Percentiles rank a stretch among this genome's conserved stretches.
These are phyloP conservation scores for Staphylotrichum tortipilum DNA, from an alignment of 495 filamentous ascomycete species.

Conservation along the genomic window DNA sequence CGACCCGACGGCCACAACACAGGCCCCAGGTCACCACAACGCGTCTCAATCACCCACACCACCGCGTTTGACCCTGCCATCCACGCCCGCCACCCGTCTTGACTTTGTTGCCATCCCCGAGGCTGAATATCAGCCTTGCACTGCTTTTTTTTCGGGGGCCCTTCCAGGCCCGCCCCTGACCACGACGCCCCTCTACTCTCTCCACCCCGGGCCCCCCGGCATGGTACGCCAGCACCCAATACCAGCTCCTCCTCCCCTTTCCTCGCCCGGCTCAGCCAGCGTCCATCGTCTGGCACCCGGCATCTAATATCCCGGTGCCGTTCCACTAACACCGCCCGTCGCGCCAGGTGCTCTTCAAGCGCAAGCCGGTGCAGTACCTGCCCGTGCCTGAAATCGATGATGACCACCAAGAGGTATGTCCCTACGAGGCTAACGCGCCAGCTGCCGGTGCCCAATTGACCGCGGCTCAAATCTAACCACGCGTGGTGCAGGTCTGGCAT, in stretches of 20 bases:
- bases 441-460: constrained; percentile 3
- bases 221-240: constrained; percentile 24
- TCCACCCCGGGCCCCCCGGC: constrained; percentile 4
- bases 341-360: constrained; percentile 87
- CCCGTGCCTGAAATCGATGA: constrained; percentile 63
- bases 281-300: too few species aligned
- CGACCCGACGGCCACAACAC: constrained; percentile 26
- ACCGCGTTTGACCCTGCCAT: constrained; percentile 3
- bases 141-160: constrained; percentile 14
- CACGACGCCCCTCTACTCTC: background rate
- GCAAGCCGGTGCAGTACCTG: constrained; percentile 86
- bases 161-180: constrained; percentile 8
- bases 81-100: background rate
- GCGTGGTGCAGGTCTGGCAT: constrained; percentile 64
- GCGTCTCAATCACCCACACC: constrained; percentile 15
- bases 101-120: constrained; percentile 7
- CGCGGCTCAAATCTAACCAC: constrained; percentile 4
- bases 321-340: too few species aligned
- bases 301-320: too few species aligned
- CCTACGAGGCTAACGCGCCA: background rate
- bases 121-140: constrained; percentile 37
- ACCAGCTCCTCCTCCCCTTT: too few species aligned
- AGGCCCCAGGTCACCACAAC: constrained; percentile 16
- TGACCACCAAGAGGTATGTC: constrained; percentile 67
- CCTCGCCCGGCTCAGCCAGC: too few species aligned